These are phyloP conservation scores for Penicillium crustosum DNA, from an alignment of 2,329 filamentous ascomycete species.

Conservation along the genomic window DNA sequence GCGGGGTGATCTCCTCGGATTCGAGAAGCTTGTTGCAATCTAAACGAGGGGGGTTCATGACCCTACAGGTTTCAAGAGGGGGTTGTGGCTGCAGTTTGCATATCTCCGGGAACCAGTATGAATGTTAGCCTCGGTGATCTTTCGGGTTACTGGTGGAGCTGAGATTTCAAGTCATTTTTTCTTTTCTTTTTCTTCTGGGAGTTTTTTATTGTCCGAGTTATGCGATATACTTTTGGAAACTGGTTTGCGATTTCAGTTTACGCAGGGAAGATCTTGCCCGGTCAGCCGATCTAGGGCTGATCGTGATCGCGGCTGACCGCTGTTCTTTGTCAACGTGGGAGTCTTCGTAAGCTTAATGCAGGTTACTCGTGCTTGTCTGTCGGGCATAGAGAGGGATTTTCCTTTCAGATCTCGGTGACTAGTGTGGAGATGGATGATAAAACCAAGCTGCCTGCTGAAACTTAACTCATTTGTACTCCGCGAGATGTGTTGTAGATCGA, in stretches of 20 bases:
- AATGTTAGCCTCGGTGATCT: background rate
- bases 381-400: background rate
- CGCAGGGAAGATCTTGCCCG: background rate
- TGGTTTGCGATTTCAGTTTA: background rate
- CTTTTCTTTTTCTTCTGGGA: background rate
- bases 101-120: constrained; percentile 3
- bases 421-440: background rate
- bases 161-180: background rate
- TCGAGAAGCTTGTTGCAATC: constrained; percentile 12
- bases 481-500: constrained; percentile 3
- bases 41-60: constrained; percentile 4
- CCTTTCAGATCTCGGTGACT: background rate
- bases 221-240: background rate
- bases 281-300: constrained; percentile 9
- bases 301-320: constrained; percentile 12
- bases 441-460: constrained; percentile 4
- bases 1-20: constrained; percentile 8
- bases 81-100: constrained; percentile 3
- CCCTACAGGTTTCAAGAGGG: background rate
- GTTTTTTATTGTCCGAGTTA: constrained; percentile 4
- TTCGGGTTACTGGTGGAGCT: background rate
- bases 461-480: background rate
- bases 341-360: constrained; percentile 9
- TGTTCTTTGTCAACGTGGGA: constrained; percentile 6
- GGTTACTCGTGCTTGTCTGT: background rate